phyloP scores from a whole-genome alignment of 176 grass and related monocot species.

The Saccharum spontaneum region DNA sequence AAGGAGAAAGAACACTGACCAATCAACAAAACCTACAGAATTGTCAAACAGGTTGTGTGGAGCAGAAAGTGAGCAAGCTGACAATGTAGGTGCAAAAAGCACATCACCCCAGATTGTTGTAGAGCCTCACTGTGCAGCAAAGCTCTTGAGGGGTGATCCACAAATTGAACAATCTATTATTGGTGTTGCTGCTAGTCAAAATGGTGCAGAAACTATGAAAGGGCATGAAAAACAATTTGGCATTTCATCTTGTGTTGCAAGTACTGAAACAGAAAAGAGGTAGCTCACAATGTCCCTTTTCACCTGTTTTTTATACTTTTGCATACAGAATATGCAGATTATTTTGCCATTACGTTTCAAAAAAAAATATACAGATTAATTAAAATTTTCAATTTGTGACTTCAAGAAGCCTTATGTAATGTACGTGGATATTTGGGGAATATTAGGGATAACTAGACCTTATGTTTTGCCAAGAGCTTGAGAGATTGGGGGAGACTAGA shows the following conservation, averaged over 20 bases:
- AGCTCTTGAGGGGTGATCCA: not conserved
- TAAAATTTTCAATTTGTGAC: not conserved
- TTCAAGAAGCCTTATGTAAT: not conserved
- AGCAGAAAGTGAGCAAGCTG: slow-evolving; percentile 21
- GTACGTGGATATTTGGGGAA: too few relatives aligned
- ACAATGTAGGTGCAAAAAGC: not conserved
- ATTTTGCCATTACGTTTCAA: too few relatives aligned
- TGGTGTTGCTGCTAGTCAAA: slow-evolving; percentile 9
- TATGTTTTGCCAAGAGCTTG: too few relatives aligned
- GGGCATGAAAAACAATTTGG: not conserved
- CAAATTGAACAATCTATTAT: slow-evolving; percentile 7
- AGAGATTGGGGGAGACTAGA: too few relatives aligned
- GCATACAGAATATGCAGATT: not conserved
- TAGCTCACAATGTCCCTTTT: slow-evolving; percentile 22
- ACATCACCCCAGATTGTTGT: not conserved
- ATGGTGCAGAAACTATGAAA: slow-evolving; percentile 8
- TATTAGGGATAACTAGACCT: too few relatives aligned
- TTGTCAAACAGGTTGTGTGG: not conserved
- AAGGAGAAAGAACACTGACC: slow-evolving; percentile 4
- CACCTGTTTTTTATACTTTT: not conserved
- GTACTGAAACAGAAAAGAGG: not conserved
- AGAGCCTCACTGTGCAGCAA: not conserved
- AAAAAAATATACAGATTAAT: not conserved
- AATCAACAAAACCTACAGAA: slow-evolving; percentile 19
- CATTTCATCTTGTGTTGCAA: slow-evolving; percentile 5